These are phyloP conservation scores for Fusarium solani-melongenae DNA, from an alignment of 2,329 filamentous ascomycete species.

Conservation along the genomic window DNA sequence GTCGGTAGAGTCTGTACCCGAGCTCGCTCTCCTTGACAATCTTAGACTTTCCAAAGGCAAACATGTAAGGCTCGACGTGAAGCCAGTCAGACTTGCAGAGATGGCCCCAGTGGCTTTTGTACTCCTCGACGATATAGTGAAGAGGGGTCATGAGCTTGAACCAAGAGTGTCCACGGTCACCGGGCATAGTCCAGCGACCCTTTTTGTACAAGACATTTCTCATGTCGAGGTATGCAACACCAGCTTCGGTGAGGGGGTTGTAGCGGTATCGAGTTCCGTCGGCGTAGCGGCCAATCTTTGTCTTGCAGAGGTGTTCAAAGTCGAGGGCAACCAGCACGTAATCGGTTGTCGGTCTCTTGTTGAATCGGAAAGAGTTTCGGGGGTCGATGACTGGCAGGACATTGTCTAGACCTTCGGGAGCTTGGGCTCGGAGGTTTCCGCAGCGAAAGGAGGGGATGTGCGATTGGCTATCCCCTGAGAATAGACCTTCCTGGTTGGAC, in stretches of 20 bases:
- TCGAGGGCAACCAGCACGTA: constrained; percentile 17
- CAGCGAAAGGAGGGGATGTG: neutral
- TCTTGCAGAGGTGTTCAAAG: constrained; percentile 17
- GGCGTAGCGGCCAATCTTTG: neutral
- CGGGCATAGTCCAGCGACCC: neutral
- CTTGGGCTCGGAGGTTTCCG: neutral
- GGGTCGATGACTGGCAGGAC: constrained; percentile 1
- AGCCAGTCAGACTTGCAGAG: constrained; percentile 1
- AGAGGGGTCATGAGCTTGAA: constrained; percentile 23
- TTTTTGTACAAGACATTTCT: constrained; percentile 5
- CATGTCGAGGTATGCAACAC: constrained; percentile 24
- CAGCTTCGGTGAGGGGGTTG: constrained; percentile 18
- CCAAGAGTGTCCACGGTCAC: constrained; percentile 29
- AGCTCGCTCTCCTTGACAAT: neutral
- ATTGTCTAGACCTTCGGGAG: neutral
- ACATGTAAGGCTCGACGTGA: constrained; percentile 14
- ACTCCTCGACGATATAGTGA: constrained; percentile 26
- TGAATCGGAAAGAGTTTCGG: neutral
- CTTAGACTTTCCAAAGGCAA: constrained; percentile 31
- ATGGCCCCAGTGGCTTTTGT: constrained; percentile 14
- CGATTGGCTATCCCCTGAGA: neutral
- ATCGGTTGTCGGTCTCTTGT: constrained; percentile 2
- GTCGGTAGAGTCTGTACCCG: neutral
- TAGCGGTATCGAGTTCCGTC: neutral
- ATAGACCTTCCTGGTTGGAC: neutral